phyloP scores from a whole-genome alignment of 495 filamentous ascomycete genomes.

The Penicillium dipodomyicola region DNA sequence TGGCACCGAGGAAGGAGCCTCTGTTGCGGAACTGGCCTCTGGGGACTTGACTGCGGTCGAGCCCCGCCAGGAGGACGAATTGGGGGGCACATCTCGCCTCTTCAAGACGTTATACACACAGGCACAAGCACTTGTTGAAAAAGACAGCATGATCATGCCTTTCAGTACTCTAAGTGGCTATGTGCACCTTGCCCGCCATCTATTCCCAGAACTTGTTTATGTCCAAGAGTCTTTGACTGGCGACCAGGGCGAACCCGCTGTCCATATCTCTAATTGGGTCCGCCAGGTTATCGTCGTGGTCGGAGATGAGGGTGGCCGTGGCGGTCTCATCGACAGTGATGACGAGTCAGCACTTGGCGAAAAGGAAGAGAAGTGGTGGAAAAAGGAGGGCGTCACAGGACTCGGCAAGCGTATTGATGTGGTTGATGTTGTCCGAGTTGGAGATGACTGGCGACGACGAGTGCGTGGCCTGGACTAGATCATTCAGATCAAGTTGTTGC shows the following conservation, averaged over 20 bases:
- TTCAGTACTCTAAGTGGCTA: slow-evolving; percentile 77
- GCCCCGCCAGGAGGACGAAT: slow-evolving; percentile 38
- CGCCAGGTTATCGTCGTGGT: slow-evolving; percentile 81
- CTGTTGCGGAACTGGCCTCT: slow-evolving; percentile 61
- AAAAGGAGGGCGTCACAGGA: slow-evolving; percentile 74
- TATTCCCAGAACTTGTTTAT: slow-evolving; percentile 80
- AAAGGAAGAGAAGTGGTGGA: slow-evolving; percentile 72
- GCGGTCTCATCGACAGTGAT: slow-evolving; percentile 86
- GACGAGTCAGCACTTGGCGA: slow-evolving; percentile 65
- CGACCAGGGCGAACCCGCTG: slow-evolving; percentile 63
- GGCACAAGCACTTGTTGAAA: slow-evolving; percentile 72
- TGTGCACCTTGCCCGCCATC: slow-evolving; percentile 77
- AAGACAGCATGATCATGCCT: slow-evolving; percentile 79
- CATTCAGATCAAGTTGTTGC: background rate
- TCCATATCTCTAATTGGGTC: slow-evolving; percentile 78
- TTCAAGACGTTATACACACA: slow-evolving; percentile 77
- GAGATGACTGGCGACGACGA: slow-evolving; percentile 79
- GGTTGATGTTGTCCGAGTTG: slow-evolving; percentile 71
- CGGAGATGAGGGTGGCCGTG: slow-evolving; percentile 77
- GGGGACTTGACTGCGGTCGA: slow-evolving; percentile 51
- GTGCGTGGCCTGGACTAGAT: slow-evolving; percentile 67
- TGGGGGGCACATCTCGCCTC: slow-evolving; percentile 46
- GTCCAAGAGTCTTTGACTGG: slow-evolving; percentile 77
- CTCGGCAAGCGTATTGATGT: slow-evolving; percentile 83
- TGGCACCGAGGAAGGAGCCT: slow-evolving; percentile 68